Percentiles rank a stretch among this genome's conserved stretches.
Evolutionary conservation across 768 basidiomycete genomes (phyloP).

Genomic region (Suillus fuscotomentosus): DNA sequence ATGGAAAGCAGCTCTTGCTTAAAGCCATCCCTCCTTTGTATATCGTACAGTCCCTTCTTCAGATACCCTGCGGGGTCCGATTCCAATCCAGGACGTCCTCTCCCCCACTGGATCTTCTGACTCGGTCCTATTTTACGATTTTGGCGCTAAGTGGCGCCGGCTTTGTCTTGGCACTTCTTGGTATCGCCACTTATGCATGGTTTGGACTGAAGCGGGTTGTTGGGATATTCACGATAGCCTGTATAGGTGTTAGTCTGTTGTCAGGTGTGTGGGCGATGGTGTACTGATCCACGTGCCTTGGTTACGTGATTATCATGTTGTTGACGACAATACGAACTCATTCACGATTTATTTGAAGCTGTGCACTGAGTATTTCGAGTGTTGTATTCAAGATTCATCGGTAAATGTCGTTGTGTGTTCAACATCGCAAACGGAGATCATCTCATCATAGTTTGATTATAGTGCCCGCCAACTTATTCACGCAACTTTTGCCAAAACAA

Average conservation of each 20-base stretch:
- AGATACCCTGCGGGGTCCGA: background rate
- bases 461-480: too few species aligned
- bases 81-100: background rate
- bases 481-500: too few species aligned
- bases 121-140: conserved; percentile 25
- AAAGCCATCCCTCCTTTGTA: background rate
- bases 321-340: background rate
- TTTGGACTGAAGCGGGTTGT: conserved; percentile 19
- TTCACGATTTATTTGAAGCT: background rate
- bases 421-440: too few species aligned
- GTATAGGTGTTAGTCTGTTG: conserved; percentile 20
- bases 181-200: conserved; percentile 28
- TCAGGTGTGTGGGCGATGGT: conserved; percentile 25
- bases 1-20: background rate
- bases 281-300: background rate
- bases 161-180: conserved; percentile 24
- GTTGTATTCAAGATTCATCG: background rate
- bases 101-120: conserved; percentile 20
- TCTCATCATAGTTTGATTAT: too few species aligned
- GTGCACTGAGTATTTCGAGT: background rate
- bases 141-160: conserved; percentile 23
- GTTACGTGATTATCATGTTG: background rate
- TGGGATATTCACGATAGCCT: conserved; percentile 27
- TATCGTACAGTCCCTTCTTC: background rate
- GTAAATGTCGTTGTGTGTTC: too few species aligned